Evolutionary conservation across 164 flowering plant genomes (phyloP).

Genomic region (Vitis labrusca): DNA sequence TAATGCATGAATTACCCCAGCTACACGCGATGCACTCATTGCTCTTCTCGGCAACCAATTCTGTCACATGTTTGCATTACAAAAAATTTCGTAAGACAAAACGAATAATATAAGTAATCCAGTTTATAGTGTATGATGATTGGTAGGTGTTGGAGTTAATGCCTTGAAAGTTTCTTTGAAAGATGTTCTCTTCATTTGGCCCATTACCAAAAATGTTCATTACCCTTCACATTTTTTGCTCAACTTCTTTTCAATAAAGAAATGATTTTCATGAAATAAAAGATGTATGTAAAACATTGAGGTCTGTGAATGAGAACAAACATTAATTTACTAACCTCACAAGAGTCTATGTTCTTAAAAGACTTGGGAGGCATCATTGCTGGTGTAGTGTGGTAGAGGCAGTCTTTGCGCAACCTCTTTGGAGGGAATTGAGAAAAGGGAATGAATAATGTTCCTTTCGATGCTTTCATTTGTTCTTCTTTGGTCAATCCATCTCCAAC

Average conservation of each 20-base stretch:
- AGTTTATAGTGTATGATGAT: no score
- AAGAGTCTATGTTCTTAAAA: conserved; percentile 54
- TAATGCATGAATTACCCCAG: conserved; percentile 53
- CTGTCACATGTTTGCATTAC: conserved; percentile 13
- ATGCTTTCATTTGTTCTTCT: conserved; percentile 42
- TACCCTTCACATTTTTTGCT: no score
- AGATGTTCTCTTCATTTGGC: no score
- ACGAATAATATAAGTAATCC: no score
- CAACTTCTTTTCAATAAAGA: no score
- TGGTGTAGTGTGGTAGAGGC: conserved; percentile 57
- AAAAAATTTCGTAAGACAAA: no score
- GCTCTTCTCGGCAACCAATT: conserved; percentile 68
- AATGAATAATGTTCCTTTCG: conserved; percentile 45
- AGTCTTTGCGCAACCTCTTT: conserved; percentile 43
- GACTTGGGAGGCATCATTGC: conserved; percentile 52
- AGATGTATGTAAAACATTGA: no score
- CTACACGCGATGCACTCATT: conserved; percentile 61
- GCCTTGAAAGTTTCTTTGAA: no score
- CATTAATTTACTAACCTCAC: conserved; percentile 51
- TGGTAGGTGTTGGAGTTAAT: no score
- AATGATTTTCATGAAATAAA: no score
- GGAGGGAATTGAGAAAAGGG: conserved; percentile 54
- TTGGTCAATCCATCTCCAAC: conserved; percentile 49
- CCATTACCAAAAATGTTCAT: neutral
- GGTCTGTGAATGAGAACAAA: no score